A percentile compares a stretch with the other conserved stretches of the same genome.
Evolutionary conservation across 2,329 filamentous ascomycete species (phyloP).

Genomic region (Cadophora luteo-olivacea): DNA sequence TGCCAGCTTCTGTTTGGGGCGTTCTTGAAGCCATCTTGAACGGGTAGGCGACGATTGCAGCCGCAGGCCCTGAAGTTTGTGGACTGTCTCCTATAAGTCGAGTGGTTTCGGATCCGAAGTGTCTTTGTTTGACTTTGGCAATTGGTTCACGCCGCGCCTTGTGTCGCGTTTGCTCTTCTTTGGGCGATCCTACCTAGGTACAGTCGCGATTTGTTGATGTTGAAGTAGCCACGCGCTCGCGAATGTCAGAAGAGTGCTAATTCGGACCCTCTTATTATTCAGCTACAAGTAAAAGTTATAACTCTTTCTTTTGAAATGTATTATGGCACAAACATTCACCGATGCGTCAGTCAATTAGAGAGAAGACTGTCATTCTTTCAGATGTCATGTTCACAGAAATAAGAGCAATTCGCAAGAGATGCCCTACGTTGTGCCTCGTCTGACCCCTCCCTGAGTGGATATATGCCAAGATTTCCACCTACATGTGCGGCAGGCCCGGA

Average conservation of each 20-base stretch:
- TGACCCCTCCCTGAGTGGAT: not conserved
- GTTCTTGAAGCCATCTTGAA: conserved; percentile 40
- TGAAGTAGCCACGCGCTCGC: not conserved
- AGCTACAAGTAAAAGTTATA: too few relatives aligned
- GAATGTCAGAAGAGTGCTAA: not conserved
- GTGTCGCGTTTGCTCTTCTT: not conserved
- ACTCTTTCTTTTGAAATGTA: too few relatives aligned
- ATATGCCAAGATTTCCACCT: not conserved
- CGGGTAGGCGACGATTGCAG: not conserved
- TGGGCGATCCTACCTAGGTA: not conserved
- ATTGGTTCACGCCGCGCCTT: not conserved
- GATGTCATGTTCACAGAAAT: too few relatives aligned
- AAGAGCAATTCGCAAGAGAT: not conserved
- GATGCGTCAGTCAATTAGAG: too few relatives aligned
- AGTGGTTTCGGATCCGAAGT: not conserved
- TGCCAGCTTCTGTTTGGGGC: conserved; percentile 36
- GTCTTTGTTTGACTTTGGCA: not conserved
- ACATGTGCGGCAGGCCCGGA: conserved; percentile 5
- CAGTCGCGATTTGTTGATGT: not conserved
- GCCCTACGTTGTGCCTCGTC: not conserved
- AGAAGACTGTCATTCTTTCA: too few relatives aligned
- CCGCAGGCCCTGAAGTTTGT: not conserved
- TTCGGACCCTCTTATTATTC: too few relatives aligned
- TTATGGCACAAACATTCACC: too few relatives aligned
- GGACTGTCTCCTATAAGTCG: not conserved